Percentiles rank a stretch among this genome's conserved stretches.
These are phyloP conservation scores for Coleophoma crateriformis DNA, from an alignment of 2,329 filamentous ascomycete species.

Conservation along the genomic window DNA sequence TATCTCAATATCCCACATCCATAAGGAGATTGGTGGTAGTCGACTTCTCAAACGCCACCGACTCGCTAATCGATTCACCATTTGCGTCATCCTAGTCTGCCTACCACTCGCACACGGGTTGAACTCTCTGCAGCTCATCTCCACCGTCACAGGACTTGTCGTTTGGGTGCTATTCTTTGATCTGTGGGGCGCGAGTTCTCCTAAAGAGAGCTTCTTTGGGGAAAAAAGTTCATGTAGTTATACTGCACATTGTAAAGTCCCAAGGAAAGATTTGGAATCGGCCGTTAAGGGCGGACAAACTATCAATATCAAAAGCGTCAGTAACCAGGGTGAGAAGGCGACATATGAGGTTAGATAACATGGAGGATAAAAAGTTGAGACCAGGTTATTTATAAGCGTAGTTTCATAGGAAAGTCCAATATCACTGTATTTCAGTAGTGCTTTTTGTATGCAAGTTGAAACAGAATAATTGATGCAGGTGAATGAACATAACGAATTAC, in stretches of 20 bases:
- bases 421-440: too few species aligned
- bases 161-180: constrained; percentile 42
- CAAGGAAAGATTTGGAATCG: constrained; percentile 23
- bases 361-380: too few species aligned
- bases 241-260: constrained; percentile 34
- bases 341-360: background rate
- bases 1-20: constrained; percentile 49
- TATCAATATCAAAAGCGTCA: background rate
- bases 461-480: too few species aligned
- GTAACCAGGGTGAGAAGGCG: background rate
- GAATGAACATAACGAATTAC: too few species aligned
- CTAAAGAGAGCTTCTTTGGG: constrained; percentile 37
- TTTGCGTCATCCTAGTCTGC: constrained; percentile 47
- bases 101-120: constrained; percentile 44
- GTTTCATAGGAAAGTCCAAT: too few species aligned
- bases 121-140: constrained; percentile 39
- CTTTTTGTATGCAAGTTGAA: too few species aligned
- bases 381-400: too few species aligned
- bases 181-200: constrained; percentile 41
- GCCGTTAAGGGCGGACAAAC: background rate
- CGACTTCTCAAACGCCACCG: constrained; percentile 46
- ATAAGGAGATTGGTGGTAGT: constrained; percentile 44
- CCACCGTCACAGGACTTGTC: constrained; percentile 37
- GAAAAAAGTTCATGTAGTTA: constrained; percentile 32
- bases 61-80: constrained; percentile 40